phyloP scores from a whole-genome alignment of 257 asterid species.

The Penstemon eatonii region DNA sequence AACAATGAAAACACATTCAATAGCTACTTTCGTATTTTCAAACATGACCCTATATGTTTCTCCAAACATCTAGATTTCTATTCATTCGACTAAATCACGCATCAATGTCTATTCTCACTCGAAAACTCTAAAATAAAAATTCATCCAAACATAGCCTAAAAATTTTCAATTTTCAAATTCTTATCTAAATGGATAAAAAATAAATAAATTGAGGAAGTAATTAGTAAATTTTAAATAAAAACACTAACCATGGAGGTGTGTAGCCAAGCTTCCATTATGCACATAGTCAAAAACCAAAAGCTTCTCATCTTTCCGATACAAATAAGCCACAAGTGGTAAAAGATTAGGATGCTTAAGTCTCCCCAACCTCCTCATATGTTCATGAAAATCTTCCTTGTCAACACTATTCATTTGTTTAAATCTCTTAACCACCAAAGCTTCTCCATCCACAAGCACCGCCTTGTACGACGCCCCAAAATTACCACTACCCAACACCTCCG shows the following conservation, averaged over 20 bases:
- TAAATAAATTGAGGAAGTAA: too few relatives aligned
- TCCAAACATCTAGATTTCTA: too few relatives aligned
- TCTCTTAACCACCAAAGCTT: constrained; percentile 82
- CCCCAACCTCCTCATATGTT: constrained; percentile 93
- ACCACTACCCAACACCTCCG: constrained; percentile 94
- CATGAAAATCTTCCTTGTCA: constrained; percentile 78
- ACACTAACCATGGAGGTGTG: constrained; percentile 58
- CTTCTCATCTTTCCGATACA: constrained; percentile 90
- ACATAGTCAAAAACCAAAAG: constrained; percentile 72
- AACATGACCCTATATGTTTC: too few relatives aligned
- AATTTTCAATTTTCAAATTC: too few relatives aligned
- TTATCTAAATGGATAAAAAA: too few relatives aligned
- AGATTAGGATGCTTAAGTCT: constrained; percentile 72
- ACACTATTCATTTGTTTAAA: constrained; percentile 81
- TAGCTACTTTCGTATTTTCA: too few relatives aligned
- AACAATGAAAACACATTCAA: too few relatives aligned
- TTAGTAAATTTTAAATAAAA: too few relatives aligned
- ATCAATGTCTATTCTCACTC: too few relatives aligned
- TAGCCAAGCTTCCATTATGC: constrained; percentile 77
- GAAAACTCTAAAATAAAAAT: too few relatives aligned
- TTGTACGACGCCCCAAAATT: constrained; percentile 94
- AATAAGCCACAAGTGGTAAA: constrained; percentile 81
- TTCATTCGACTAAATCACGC: too few relatives aligned
- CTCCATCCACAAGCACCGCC: constrained; percentile 82
- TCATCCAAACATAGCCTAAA: too few relatives aligned